Evolutionary conservation across 768 basidiomycete genomes (phyloP), one percentile per base, ranked within the genome.

Genomic region (Exsudoporus frostii): DNA sequence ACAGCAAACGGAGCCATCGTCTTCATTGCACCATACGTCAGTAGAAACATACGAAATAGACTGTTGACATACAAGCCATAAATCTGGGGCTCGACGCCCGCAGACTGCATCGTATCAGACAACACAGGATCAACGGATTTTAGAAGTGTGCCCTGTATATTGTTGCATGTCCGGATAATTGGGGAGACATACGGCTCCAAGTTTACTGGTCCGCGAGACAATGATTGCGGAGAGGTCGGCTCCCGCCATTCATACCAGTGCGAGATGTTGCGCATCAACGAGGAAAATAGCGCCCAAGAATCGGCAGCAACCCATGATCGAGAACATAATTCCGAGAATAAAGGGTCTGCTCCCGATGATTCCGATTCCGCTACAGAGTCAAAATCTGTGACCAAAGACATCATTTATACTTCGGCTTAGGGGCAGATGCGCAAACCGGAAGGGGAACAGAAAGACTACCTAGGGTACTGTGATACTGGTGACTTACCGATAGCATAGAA

Each of bases 81-180:
- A 19, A 98, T 89, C 67, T 98, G 97, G 5, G 95, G 94, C 69
- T 99, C 97, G 38, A 98, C 86, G 7, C 90, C 90, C 36, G 84
- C 80, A 33, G 78, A 79, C 59, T 91, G 86, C 74, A 99, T 75
- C 47, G 80, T 77, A 54, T 81, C 79, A 77, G 85, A 88, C 20
- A 98, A 73, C 39, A 82, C 68, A 17, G 92, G 92, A 69, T 99
- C 97, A 25, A 90, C 82, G 22, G 77, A 77, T 65, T 84, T 84
- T 19, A 98, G 76, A 14, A 90, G 72, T 25, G 74, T 78, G 2
- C 81, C 80, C 62, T 98, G 94, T 36, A 98, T 82, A 44, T 79
- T 76, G 58, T 87, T 86, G 67, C 92, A 96, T 2, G 86, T 82
- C 53, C 83, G 76, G 6, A 98, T 85, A 53, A 98, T 94, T 1